phyloP scores from a whole-genome alignment of 2,329 filamentous ascomycete genomes.

The Colletotrichum melonis region DNA sequence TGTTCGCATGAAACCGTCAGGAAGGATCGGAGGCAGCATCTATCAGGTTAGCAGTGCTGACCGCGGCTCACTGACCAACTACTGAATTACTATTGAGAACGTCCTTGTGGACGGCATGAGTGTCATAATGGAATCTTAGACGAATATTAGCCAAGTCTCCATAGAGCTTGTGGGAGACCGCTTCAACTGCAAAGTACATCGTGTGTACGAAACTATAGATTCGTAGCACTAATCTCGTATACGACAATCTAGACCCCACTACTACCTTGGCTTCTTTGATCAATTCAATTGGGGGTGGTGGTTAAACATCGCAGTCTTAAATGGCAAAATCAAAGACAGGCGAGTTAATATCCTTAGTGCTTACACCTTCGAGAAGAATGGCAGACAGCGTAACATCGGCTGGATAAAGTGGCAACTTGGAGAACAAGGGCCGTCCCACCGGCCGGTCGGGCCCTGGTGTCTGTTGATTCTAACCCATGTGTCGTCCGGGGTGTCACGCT shows the following conservation, averaged over 20 bases:
- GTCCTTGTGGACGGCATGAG: too few relatives aligned
- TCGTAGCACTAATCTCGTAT: background rate
- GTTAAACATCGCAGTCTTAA: background rate
- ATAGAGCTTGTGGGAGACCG: too few relatives aligned
- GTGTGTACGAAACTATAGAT: background rate
- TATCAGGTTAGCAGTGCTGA: too few relatives aligned
- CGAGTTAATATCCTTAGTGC: conserved; percentile 10
- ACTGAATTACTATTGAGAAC: too few relatives aligned
- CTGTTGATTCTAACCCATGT: background rate
- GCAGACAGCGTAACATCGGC: conserved; percentile 12
- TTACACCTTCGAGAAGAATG: background rate
- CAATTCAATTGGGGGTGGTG: background rate
- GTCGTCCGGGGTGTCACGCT: background rate
- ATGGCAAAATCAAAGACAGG: background rate
- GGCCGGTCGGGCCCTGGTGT: background rate
- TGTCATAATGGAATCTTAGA: too few relatives aligned
- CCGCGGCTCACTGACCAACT: too few relatives aligned
- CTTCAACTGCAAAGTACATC: too few relatives aligned
- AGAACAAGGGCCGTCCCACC: background rate
- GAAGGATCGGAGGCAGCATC: too few relatives aligned
- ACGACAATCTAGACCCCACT: background rate
- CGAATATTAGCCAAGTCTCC: too few relatives aligned
- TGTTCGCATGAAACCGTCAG: too few relatives aligned
- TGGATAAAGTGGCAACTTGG: background rate
- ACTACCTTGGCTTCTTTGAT: background rate